Percentiles rank a stretch among this genome's conserved stretches.
These are phyloP conservation scores for Tuber borchii DNA, from an alignment of 495 filamentous ascomycete species.

Conservation along the genomic window DNA sequence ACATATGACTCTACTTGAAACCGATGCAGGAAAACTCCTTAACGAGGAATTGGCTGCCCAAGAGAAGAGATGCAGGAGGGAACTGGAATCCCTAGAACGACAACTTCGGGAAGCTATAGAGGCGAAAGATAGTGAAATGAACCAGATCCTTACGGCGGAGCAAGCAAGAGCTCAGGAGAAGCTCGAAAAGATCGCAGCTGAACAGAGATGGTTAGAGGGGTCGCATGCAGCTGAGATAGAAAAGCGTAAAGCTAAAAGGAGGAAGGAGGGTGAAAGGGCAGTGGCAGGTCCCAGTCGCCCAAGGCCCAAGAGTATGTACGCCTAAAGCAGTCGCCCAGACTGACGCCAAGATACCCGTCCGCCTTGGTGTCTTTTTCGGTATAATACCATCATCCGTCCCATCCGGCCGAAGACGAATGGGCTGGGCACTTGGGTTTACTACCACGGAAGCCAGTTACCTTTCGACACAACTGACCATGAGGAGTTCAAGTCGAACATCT, in stretches of 20 bases:
- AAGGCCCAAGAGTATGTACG: too few relatives aligned
- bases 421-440: neutral
- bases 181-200: neutral
- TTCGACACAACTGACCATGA: neutral
- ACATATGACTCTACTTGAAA: conserved; percentile 41
- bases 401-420: too few relatives aligned
- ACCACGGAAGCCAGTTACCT: neutral
- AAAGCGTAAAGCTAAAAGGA: neutral
- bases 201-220: neutral
- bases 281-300: too few relatives aligned
- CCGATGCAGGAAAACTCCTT: conserved; percentile 41
- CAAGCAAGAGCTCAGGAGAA: neutral
- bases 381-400: too few relatives aligned
- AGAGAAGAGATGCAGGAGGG: conserved; percentile 8
- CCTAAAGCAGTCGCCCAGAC: too few relatives aligned
- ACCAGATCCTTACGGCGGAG: neutral
- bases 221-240: neutral
- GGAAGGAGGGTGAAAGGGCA: too few relatives aligned
- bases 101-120: neutral
- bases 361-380: too few relatives aligned
- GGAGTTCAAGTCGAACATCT: neutral
- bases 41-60: conserved; percentile 33
- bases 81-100: neutral
- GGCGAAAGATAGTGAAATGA: neutral
- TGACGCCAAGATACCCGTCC: neutral